A percentile compares a stretch with the other conserved stretches of the same genome.
Conservation (phyloP, 768 basidiomycete genomes). For the Amanita jacksonii region DNA sequence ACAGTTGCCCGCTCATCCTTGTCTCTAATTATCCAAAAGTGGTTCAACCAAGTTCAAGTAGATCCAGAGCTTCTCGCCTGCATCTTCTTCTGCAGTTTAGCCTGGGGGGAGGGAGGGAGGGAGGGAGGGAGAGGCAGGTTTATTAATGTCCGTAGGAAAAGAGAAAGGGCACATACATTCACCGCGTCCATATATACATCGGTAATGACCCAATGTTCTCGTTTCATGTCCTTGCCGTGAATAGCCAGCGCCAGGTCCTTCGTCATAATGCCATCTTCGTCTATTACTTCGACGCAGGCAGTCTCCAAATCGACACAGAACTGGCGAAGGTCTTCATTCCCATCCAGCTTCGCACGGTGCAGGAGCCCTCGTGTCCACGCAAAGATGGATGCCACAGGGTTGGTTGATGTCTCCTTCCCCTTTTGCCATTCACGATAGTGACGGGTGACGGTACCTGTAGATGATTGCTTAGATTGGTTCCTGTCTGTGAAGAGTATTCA, state of each 20-base stretch:
- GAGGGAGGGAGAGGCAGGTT: no score
- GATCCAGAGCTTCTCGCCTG: background rate
- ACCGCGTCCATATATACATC: conserved; percentile 91
- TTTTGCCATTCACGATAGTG: conserved; percentile 98
- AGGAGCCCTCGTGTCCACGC: conserved; percentile 96
- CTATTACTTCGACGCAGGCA: conserved; percentile 87
- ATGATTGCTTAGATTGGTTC: background rate
- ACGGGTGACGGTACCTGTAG: conserved; percentile 74
- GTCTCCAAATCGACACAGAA: conserved; percentile 80
- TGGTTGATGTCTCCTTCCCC: conserved; percentile 95
- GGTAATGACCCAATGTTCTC: conserved; percentile 96
- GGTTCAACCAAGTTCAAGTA: background rate
- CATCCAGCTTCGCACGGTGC: conserved; percentile 88
- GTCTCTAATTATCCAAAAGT: background rate
- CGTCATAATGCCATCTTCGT: conserved; percentile 87
- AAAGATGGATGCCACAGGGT: conserved; percentile 97
- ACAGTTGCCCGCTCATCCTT: background rate
- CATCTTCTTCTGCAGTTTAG: conserved; percentile 6
- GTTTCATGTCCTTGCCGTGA: conserved; percentile 82
- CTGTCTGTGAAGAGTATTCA: conserved; percentile 2
- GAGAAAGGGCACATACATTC: conserved; percentile 43
- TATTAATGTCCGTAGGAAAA: no score
- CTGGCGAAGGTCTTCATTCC: conserved; percentile 57
- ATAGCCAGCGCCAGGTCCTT: conserved; percentile 95
- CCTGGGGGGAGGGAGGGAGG: no score